These are phyloP conservation scores for Gastrolobium villosum DNA, from an alignment of 306 rosid species.

Conservation along the genomic window DNA sequence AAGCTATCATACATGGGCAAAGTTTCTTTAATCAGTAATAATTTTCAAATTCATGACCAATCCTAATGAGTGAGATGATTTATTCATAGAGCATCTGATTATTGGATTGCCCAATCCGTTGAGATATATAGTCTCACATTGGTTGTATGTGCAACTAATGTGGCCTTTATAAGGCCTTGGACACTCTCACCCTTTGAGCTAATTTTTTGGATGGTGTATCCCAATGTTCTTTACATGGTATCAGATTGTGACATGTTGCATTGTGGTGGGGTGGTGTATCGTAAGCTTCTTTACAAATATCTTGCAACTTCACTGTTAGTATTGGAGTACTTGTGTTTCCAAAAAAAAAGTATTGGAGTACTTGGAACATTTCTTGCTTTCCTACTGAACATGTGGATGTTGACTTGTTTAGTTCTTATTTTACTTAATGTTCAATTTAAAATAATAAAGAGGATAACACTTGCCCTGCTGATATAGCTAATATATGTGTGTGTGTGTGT, in stretches of 20 bases:
- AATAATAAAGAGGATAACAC: conserved; percentile 11
- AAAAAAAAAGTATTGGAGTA: not conserved
- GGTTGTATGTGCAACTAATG: no score
- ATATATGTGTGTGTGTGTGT: no score
- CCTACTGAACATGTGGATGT: conserved; percentile 13
- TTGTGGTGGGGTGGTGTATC: no score
- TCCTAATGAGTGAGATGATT: conserved; percentile 11
- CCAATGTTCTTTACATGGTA: no score
- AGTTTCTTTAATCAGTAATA: not conserved
- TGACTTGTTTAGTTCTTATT: conserved; percentile 13
- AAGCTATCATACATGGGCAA: not conserved
- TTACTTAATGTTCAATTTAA: conserved; percentile 9
- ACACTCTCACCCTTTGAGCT: no score
- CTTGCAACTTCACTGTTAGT: conserved; percentile 3
- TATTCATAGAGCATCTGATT: conserved; percentile 33
- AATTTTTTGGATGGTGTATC: no score
- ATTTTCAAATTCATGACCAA: conserved; percentile 18
- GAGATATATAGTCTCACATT: no score
- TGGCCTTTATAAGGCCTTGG: no score
- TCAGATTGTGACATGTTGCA: no score
- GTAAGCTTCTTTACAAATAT: no score
- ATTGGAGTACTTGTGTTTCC: not conserved
- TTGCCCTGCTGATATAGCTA: conserved; percentile 30
- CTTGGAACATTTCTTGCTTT: conserved; percentile 35
- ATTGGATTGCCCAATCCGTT: not conserved